Conservation (phyloP, 2,329 filamentous ascomycete genomes). For the Colletotrichum phormii region DNA sequence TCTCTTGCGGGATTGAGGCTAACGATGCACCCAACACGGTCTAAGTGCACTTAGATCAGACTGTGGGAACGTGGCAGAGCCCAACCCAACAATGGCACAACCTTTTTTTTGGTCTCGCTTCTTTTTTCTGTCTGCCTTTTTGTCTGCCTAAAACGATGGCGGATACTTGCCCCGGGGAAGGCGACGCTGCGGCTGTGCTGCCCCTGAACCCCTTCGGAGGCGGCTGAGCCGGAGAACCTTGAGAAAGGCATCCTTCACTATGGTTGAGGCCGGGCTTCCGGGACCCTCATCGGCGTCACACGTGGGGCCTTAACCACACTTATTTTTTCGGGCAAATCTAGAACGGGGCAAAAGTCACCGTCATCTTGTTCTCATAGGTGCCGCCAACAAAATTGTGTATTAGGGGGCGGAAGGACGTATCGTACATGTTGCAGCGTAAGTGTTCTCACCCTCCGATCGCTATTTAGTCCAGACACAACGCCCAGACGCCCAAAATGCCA, state of each 20-base stretch:
- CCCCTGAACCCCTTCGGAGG: neutral
- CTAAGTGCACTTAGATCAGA: slow-evolving; percentile 3
- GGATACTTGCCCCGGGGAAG: neutral
- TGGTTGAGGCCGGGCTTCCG: neutral
- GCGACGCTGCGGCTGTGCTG: neutral
- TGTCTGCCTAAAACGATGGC: neutral
- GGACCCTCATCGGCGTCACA: neutral
- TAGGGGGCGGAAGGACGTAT: neutral
- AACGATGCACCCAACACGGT: neutral
- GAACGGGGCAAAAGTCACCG: neutral
- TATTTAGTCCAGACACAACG: neutral
- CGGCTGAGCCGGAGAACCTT: neutral
- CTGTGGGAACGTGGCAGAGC: neutral
- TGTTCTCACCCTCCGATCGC: neutral
- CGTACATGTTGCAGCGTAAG: neutral
- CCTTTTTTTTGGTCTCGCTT: neutral
- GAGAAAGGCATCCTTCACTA: neutral
- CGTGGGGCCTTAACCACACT: neutral
- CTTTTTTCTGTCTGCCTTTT: neutral
- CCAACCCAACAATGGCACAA: neutral
- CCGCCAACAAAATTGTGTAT: neutral
- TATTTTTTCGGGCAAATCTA: neutral
- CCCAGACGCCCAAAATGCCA: neutral
- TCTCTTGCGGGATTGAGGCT: neutral
- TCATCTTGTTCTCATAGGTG: neutral